A percentile compares a stretch with the other conserved stretches of the same genome.
phyloP scores from a whole-genome alignment of 306 rosid species.

The Prunus mira region DNA sequence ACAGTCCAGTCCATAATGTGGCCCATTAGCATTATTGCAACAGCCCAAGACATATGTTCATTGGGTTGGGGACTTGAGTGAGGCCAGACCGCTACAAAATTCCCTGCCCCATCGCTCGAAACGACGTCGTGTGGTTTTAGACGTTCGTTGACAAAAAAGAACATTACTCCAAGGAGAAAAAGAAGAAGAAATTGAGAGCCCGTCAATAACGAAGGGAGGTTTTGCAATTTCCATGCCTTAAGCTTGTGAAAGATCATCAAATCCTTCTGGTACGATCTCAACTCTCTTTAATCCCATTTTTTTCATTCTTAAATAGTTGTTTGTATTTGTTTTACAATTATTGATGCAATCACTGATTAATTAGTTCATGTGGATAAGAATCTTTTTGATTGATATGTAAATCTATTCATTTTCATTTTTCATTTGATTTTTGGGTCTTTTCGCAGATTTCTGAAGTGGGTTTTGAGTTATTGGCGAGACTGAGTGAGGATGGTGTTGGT shows the following conservation, averaged over 20 bases:
- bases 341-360: background rate
- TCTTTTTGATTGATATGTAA: background rate
- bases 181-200: background rate
- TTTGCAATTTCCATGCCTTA: constrained; percentile 14
- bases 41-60: background rate
- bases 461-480: constrained; percentile 31
- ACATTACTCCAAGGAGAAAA: background rate
- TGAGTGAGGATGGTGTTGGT: constrained; percentile 85
- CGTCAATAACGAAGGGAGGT: constrained; percentile 4
- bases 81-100: background rate
- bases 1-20: too few relatives aligned
- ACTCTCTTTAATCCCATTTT: background rate
- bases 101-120: background rate
- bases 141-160: background rate
- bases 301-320: background rate
- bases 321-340: background rate
- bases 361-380: background rate
- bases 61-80: background rate
- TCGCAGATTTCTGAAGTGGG: constrained; percentile 28
- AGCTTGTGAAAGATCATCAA: constrained; percentile 13
- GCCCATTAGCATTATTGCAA: too few relatives aligned
- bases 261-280: constrained; percentile 15
- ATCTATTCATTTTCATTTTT: background rate
- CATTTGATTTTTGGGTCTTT: background rate
- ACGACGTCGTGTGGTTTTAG: background rate